Percentiles rank a stretch among this genome's conserved stretches.
phyloP scores from a whole-genome alignment of 2,329 filamentous ascomycete genomes.

The Chaetothyriales sp. region DNA sequence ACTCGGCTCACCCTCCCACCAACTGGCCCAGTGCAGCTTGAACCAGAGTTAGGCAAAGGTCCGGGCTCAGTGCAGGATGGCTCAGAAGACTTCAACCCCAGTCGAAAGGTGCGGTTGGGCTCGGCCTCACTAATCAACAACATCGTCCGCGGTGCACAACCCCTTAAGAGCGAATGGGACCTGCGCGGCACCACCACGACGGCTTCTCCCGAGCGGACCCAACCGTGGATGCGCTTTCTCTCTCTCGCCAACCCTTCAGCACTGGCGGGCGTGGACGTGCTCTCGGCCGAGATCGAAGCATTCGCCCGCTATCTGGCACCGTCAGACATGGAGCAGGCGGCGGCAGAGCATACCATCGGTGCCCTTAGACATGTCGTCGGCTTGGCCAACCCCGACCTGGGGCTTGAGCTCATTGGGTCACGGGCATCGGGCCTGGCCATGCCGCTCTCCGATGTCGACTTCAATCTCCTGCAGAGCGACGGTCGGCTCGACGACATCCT shows the following conservation, averaged over 20 bases:
- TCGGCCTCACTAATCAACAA: neutral
- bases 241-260: neutral
- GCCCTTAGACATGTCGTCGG: conserved; percentile 21
- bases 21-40: neutral
- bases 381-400: conserved; percentile 16
- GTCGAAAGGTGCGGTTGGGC: neutral
- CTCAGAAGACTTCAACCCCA: neutral
- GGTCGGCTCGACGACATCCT: conserved; percentile 4
- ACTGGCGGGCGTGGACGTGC: neutral
- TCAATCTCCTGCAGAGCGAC: conserved; percentile 18
- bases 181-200: neutral
- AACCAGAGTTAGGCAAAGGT: neutral
- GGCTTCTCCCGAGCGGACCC: neutral
- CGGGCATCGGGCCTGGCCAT: conserved; percentile 37
- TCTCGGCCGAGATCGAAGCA: conserved; percentile 33
- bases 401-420: conserved; percentile 38
- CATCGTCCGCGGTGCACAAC: neutral
- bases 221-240: neutral
- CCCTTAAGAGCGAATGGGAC: neutral
- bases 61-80: neutral
- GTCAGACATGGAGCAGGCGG: conserved; percentile 27
- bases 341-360: conserved; percentile 16
- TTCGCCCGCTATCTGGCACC: conserved; percentile 32
- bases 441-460: conserved; percentile 41
- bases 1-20: neutral